Base-by-base conservation (phyloP, 2,329 filamentous ascomycete species). In the Davidsoniella australis region DNA sequence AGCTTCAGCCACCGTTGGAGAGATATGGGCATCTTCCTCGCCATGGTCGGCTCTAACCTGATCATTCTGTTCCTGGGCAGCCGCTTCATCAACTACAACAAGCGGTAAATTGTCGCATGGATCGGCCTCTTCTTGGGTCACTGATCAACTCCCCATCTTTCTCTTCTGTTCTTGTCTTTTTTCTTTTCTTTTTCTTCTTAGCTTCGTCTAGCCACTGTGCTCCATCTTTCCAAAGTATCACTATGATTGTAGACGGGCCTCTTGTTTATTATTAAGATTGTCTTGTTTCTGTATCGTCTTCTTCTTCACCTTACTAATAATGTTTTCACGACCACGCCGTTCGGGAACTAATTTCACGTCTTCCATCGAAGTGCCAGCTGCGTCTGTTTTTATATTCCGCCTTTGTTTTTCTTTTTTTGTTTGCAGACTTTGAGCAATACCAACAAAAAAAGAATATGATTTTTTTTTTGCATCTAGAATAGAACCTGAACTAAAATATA, bases 11-110 rank as follows among this genome's bases (percentile, higher is more conserved):
- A 83, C 55, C 68, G 86, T 14, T 94, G 86, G 86, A 74, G 86
- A 49, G 85, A 94, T 57, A 52, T 91, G 50, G 87, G 85, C 1
- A 93, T 94, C 54, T 81, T 80, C 56, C 56, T 74, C 29, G 81
- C 79, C 1, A 94, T 87, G 59, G 72, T 93, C 48, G 84, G 65
- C 12, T 86, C 80, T 59, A 94, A 93, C 62, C 59, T 91, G 58
- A 72, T 84, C 24, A 73, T 78, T 53, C 58, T 77, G 26, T 66
- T 75, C 48, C 6, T 66, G 43, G 74, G 70, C 70, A 66, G 65
- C 52, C 68, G 69, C 46, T 73, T 68, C 60, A 55, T 75, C 44
- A 74, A 75, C 60, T 74, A 69, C 58, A 74, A 75, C 62, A 49
- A 39, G 23, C 52, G 52, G 42, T 53, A 51, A 47, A 26, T 3